These are phyloP conservation scores for Cytospora mali DNA, from an alignment of 2,329 filamentous ascomycete species.

Conservation along the genomic window DNA sequence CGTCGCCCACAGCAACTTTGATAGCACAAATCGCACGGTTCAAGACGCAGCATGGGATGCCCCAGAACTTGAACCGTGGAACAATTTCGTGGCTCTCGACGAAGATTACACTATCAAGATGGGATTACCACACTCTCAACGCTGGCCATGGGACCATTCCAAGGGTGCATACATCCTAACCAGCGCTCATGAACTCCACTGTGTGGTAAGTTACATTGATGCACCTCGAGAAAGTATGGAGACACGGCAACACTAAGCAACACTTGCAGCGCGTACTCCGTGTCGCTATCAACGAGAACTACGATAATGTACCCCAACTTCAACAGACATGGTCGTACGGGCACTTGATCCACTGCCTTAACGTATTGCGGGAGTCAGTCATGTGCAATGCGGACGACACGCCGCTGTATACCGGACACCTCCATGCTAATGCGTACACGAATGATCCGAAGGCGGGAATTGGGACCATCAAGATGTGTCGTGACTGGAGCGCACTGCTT, in stretches of 20 bases:
- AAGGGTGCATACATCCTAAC: constrained; percentile 30
- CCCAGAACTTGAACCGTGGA: constrained; percentile 27
- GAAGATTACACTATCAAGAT: constrained; percentile 24
- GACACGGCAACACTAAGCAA: background rate
- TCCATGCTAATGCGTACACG: constrained; percentile 28
- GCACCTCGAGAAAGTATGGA: background rate
- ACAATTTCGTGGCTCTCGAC: constrained; percentile 28
- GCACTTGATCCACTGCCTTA: constrained; percentile 30
- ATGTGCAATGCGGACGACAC: constrained; percentile 30
- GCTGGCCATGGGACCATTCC: constrained; percentile 29
- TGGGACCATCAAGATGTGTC: constrained; percentile 29
- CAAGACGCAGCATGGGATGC: constrained; percentile 27
- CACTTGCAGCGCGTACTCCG: constrained; percentile 24
- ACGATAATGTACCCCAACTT: constrained; percentile 25
- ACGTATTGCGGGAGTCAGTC: constrained; percentile 27
- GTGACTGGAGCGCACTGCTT: constrained; percentile 26
- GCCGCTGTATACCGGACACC: constrained; percentile 26
- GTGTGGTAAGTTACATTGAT: constrained; percentile 24
- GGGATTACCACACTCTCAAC: constrained; percentile 27
- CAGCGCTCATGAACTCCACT: constrained; percentile 30
- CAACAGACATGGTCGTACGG: constrained; percentile 27
- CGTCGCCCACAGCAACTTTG: constrained; percentile 19
- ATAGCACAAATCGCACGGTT: constrained; percentile 25
- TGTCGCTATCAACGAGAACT: constrained; percentile 23
- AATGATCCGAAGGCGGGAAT: constrained; percentile 27